A percentile compares a stretch with the other conserved stretches of the same genome.
Conservation (phyloP, 1,139 yeast species). For the Nakaseomyces nivariensis region DNA sequence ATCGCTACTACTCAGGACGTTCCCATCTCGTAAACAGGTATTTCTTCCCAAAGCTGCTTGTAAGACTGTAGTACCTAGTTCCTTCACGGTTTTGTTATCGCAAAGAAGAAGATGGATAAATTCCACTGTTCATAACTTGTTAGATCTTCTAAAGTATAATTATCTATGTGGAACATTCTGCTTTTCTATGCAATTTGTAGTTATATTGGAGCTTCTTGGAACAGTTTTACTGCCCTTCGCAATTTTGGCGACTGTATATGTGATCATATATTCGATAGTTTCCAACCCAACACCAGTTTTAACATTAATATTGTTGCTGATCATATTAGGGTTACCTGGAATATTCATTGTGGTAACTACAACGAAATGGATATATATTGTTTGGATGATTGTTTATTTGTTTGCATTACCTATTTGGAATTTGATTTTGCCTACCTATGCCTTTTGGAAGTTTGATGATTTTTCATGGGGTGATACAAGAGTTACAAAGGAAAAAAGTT, state of each 20-base stretch:
- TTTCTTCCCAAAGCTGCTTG: constrained; percentile 94
- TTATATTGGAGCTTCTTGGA: constrained; percentile 78
- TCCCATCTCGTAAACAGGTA: constrained; percentile 85
- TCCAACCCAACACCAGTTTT: constrained; percentile 71
- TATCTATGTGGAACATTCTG: constrained; percentile 97
- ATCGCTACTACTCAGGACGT: constrained; percentile 81
- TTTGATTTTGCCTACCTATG: constrained; percentile 77
- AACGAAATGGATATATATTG: constrained; percentile 59
- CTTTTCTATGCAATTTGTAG: constrained; percentile 93
- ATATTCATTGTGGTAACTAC: constrained; percentile 80
- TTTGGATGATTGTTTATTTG: constrained; percentile 78
- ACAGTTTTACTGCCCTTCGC: constrained; percentile 92
- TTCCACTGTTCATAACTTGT: constrained; percentile 88
- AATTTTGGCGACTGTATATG: constrained; percentile 74
- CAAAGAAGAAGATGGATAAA: constrained; percentile 99
- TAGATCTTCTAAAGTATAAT: constrained; percentile 80
- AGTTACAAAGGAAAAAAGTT: constrained; percentile 47
- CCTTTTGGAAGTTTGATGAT: constrained; percentile 96
- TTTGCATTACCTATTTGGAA: constrained; percentile 91
- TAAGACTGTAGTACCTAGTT: constrained; percentile 87
- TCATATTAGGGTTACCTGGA: constrained; percentile 88
- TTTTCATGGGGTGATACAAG: constrained; percentile 99
- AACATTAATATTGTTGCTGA: constrained; percentile 67
- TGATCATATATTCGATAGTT: constrained; percentile 63
- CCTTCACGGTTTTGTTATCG: constrained; percentile 69